These are phyloP conservation scores for Sergeia podlipaevii DNA, from an alignment of 208 protist genomes.

Conservation along the genomic window DNA sequence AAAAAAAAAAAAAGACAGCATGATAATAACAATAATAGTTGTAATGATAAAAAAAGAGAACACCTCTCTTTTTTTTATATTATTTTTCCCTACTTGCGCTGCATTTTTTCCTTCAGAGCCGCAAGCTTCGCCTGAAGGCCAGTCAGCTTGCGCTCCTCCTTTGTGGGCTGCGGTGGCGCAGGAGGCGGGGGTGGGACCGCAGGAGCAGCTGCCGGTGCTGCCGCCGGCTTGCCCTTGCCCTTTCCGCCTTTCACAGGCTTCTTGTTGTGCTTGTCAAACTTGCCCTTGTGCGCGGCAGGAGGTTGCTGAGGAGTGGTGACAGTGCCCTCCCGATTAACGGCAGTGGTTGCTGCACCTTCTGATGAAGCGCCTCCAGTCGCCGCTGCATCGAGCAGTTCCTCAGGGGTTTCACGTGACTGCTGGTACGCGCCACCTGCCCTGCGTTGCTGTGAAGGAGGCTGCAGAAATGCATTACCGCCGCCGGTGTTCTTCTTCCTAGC, in stretches of 20 bases:
- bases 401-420: background rate
- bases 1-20: background rate
- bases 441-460: background rate
- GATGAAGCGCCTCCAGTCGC: background rate
- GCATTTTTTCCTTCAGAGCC: constrained; percentile 77
- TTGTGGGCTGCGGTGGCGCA: constrained; percentile 43
- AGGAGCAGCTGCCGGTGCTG: constrained; percentile 7
- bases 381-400: background rate
- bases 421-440: background rate
- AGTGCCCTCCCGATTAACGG: background rate
- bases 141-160: constrained; percentile 78
- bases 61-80: constrained; percentile 38
- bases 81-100: too few species aligned
- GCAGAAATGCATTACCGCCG: too few species aligned
- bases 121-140: constrained; percentile 80
- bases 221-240: constrained; percentile 8
- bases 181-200: constrained; percentile 18
- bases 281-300: background rate
- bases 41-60: constrained; percentile 3
- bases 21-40: background rate
- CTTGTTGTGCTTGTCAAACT: constrained; percentile 9
- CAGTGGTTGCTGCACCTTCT: background rate
- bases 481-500: too few species aligned
- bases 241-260: too few species aligned
- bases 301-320: background rate